Conservation (phyloP, 495 filamentous ascomycete genomes). For the Aspergillus taichungensis region DNA sequence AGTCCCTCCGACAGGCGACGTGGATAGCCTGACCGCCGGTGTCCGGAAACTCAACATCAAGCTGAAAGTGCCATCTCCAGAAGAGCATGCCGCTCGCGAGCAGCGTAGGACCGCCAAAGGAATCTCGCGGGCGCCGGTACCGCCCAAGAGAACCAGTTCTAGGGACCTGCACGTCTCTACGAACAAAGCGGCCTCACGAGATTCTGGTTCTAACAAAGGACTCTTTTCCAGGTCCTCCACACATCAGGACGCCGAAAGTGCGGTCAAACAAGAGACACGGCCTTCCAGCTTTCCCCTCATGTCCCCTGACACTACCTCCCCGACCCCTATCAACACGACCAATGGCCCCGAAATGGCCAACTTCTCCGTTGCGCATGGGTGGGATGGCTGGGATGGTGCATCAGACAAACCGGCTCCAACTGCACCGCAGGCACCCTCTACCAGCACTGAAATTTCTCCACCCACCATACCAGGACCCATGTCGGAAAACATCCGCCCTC, state of each 20-base stretch:
- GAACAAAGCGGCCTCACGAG: not conserved
- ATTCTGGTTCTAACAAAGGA: not conserved
- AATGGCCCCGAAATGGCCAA: no score
- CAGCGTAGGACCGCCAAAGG: conserved; percentile 10
- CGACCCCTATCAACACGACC: no score
- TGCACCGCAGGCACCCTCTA: conserved; percentile 3
- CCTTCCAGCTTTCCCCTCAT: no score
- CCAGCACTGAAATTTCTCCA: conserved; percentile 9
- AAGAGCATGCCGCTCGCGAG: conserved; percentile 57
- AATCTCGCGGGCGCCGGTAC: conserved; percentile 16
- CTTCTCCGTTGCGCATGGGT: no score
- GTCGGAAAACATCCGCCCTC: conserved; percentile 5
- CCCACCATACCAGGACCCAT: conserved; percentile 16
- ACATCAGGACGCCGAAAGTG: no score
- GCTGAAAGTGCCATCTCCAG: conserved; percentile 61
- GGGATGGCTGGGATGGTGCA: no score
- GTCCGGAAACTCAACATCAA: conserved; percentile 63
- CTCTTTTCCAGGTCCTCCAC: no score
- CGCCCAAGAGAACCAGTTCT: conserved; percentile 15
- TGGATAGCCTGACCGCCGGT: conserved; percentile 57
- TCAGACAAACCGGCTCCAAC: not conserved
- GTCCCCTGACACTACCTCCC: no score
- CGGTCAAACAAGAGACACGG: no score
- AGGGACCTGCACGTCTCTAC: not conserved
- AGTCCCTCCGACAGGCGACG: conserved; percentile 21